Evolutionary conservation across 805 yeast genomes (phyloP), one percentile per base, ranked within the genome.

Genomic region (Myxozyma neglecta): DNA sequence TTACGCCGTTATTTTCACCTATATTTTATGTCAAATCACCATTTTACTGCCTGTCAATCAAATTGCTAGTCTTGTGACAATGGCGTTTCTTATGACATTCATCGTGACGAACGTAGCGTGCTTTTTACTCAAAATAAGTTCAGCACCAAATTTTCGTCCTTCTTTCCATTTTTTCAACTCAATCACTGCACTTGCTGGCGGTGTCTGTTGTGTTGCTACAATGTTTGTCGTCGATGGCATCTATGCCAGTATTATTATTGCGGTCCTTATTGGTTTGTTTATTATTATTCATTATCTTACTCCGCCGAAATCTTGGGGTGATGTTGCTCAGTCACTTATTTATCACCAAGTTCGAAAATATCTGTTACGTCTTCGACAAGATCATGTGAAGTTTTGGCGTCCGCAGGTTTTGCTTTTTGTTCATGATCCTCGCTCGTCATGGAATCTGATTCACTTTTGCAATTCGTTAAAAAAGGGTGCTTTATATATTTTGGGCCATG

Each of bases 131-230:
- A 88, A 87, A 65, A 76, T 94, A 5, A 93, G 97, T 0, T 84
- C 97, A 0, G 99, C 99, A 5, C 99, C 99, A n/a, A 94, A 96
- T 73, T 94, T 94, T 75, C 80, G 99, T 70, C 99, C 99, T 3
- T 89, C 97, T 2, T 94, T 94, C 80, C 86, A 83, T 60, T 94
- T 86, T 70, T 94, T 94, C 77, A 87, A 85, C 69, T 81, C 91
- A 52, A 79, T 82, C 48, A 90, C 98, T 0, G 98, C 99, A 0
- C 80, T 85, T 2, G 69, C 81, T 1, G 99, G 97, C 1, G 86
- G 88, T 0, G 55, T 85, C 0, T 73, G 84, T 0, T 88, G 96
- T 51, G 79, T 88, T 5, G 73, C 82, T 3, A 96, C 97, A 0
- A 94, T 94, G 99, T 89, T 90, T 70, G 85, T 91, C 46, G 97